Base-by-base conservation (phyloP, 2,329 filamentous ascomycete genomes). In the Aspergillus amoenus region DNA sequence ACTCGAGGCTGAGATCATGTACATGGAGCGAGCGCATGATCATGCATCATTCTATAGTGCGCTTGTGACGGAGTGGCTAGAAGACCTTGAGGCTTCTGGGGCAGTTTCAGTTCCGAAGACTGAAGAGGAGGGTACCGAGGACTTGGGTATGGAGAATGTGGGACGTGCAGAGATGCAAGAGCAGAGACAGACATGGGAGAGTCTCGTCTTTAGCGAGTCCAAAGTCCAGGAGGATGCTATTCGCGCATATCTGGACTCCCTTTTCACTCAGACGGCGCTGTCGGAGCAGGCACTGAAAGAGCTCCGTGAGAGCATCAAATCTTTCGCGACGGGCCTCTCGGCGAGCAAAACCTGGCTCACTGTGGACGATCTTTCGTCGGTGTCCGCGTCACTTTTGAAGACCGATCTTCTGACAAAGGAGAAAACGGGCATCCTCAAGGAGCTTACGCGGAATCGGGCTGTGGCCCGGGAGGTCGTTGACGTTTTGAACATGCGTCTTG, bases 31-130 rank as follows among this genome's bases (percentile, higher is more conserved):
- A 48, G 83, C 81, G 57, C 80, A 84, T 62, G 76, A 82, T 17
- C 82, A 84, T 64, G 83, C 83, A 0, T 74, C 77, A 6, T 75
- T 87, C 32, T 86, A 86, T 65, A 80, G 81, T 17, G 69, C 78
- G 40, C 68, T 87, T 22, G 79, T 84, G 12, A 81, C 76, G 0
- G 82, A 85, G 61, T 84, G 82, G 78, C 70, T 85, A 49, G 70
- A 73, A 1, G 67, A 71, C 11, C 69, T 75, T 1, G 65, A 69
- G 48, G 65, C 59, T 13, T 40, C 61, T 17, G 43, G 59, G 0
- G 54, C 58, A 40, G 65, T 59, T 12, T 42, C 61, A 11, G 32
- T 58, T 2, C 55, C 58, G 30, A 42, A 68, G 11, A 15, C 11
- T 18, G 56, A 62, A n/a, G 70, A 67, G 3, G 64, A 66, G 27